Evolutionary conservation across 2,329 filamentous ascomycete genomes (phyloP), one percentile per base, ranked within the genome.

Genomic region (Xylaria sp.): DNA sequence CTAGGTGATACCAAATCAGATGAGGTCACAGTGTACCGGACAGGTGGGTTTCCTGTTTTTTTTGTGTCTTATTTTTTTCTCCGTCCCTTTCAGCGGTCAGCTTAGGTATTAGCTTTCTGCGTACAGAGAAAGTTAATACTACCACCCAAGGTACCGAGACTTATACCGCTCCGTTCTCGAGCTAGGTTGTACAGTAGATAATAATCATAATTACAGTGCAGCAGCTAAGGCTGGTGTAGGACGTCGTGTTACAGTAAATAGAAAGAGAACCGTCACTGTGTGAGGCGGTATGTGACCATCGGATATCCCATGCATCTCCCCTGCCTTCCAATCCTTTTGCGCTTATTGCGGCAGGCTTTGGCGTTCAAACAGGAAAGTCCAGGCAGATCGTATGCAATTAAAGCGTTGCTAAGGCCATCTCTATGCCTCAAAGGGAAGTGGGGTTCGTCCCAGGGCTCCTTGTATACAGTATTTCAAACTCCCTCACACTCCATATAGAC

Each of bases 331-430:
- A 34, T 7, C 36, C 50, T 39, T 51, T 51, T 56, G 61, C 65
- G 61, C 65, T 64, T 68, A 63, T 60, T 68, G 61, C 66, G 61
- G 66, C 47, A 58, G 56, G 42, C 21, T 21, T 42, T 57, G 59
- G 54, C 61, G 39, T 51, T 30, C 48, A 30, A 48, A 27, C 11
- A n/a, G 17, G 36, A 21, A 32, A n/a, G 45, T 58, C 42, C 42
- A 34, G 8, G 55, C 54, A 58, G 51, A 55, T 54, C 30, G 21
- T 54, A 57, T 51, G 51, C 51, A 50, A 60, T 60, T 58, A 54
- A 17, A 58, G 19, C 45, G 56, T 61, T 54, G 30, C 11, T 19
- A 32, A 48, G 14, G 11, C 19, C 5, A 58, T 51, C 61, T 19
- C 36, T 21, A 63, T 63, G 56, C 36, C 54, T 47, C 48, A 57